Evolutionary conservation across 2,329 filamentous ascomycete genomes (phyloP).

Genomic region (Diaporthe caulivora): DNA sequence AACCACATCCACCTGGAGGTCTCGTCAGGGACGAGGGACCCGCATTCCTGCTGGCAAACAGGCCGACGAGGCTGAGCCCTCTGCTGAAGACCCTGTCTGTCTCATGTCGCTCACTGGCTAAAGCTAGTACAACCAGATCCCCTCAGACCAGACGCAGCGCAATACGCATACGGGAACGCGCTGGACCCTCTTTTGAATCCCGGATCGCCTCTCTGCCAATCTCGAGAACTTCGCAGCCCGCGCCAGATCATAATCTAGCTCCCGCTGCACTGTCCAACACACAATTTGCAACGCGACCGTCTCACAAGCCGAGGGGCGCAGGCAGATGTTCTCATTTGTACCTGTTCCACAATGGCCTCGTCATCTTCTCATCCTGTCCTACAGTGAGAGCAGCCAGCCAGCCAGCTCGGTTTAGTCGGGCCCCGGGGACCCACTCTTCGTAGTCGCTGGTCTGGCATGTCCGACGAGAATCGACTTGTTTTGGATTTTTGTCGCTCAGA

Average conservation of each 20-base stretch:
- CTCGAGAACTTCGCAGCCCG: conserved; percentile 24
- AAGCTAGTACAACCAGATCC: too few relatives aligned
- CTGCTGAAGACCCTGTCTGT: conserved; percentile 23
- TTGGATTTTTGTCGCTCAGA: conserved; percentile 24
- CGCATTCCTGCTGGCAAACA: conserved; percentile 2
- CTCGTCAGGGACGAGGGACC: conserved; percentile 30
- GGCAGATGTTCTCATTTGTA: background rate
- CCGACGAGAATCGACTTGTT: conserved; percentile 25
- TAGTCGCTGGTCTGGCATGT: conserved; percentile 15
- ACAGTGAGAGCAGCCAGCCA: background rate
- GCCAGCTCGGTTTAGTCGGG: background rate
- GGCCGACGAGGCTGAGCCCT: conserved; percentile 25
- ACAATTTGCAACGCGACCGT: background rate
- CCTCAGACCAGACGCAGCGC: background rate
- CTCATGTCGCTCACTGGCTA: conserved; percentile 18
- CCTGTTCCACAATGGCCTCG: background rate
- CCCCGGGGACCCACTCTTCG: background rate
- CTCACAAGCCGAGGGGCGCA: background rate
- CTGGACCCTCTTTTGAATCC: conserved; percentile 25
- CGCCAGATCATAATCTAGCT: conserved; percentile 25
- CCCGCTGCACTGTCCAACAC: too few relatives aligned
- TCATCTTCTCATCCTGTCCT: background rate
- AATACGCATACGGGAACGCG: conserved; percentile 3
- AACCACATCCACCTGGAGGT: conserved; percentile 14
- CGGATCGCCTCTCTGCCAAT: conserved; percentile 29